These are phyloP conservation scores for Ulota crispa DNA, from an alignment of 225 moss, liverwort and hornwort genomes.

Conservation along the genomic window DNA sequence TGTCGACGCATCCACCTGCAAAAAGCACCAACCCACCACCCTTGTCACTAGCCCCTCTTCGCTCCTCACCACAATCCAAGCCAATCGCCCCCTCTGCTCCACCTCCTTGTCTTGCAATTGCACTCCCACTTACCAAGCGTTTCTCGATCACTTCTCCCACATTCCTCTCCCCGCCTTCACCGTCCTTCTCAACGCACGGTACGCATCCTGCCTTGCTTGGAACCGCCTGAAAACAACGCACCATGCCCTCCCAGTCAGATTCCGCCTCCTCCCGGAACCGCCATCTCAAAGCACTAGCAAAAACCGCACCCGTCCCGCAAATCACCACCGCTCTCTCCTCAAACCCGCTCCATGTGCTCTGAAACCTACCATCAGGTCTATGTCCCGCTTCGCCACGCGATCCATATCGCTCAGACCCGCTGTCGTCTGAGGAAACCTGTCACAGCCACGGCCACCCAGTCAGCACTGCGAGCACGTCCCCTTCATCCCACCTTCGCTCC, in stretches of 20 bases:
- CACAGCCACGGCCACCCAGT: not conserved
- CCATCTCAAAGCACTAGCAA: not conserved
- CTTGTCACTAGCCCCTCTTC: not conserved
- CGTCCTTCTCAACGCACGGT: slow-evolving; percentile 39
- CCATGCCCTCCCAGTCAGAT: not conserved
- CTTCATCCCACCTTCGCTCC: not conserved
- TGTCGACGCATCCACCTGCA: slow-evolving; percentile 52
- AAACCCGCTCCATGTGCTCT: not conserved
- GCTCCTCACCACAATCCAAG: not conserved
- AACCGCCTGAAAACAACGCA: slow-evolving; percentile 39
- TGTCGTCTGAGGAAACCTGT: slow-evolving; percentile 50
- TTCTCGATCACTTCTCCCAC: slow-evolving; percentile 36
- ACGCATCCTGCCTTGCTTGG: slow-evolving; percentile 36
- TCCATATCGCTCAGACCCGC: slow-evolving; percentile 42
- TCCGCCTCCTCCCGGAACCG: not conserved
- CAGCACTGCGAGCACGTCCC: not conserved
- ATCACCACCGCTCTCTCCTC: no score
- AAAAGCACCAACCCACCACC: not conserved
- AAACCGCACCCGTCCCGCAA: not conserved
- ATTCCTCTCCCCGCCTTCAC: slow-evolving; percentile 26
- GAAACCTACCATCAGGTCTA: slow-evolving; percentile 73
- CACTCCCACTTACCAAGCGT: slow-evolving; percentile 42
- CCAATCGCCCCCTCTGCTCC: not conserved
- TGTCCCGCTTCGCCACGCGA: slow-evolving; percentile 44
- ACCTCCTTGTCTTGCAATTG: not conserved